Conservation (phyloP, 2,329 filamentous ascomycete genomes). For the Scedosporium boydii region DNA sequence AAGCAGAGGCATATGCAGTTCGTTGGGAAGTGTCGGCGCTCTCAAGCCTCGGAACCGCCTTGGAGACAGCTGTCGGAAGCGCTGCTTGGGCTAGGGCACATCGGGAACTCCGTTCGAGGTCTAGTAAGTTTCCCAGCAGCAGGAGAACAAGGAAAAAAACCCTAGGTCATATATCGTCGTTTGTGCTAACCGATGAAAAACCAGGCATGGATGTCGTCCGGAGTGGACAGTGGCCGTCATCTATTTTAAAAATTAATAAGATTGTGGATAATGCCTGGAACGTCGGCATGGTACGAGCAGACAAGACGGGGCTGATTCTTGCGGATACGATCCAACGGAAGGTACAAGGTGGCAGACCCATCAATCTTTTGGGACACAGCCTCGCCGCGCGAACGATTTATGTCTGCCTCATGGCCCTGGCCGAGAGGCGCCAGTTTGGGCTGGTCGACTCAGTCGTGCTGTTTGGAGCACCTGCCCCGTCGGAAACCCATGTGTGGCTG, state of each 20-base stretch:
- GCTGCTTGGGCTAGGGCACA: slow-evolving; percentile 69
- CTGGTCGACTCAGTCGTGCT: slow-evolving; percentile 77
- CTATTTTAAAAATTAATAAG: slow-evolving; percentile 58
- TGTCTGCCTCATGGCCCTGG: slow-evolving; percentile 68
- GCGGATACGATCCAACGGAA: slow-evolving; percentile 76
- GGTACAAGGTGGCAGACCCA: slow-evolving; percentile 70
- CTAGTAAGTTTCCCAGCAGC: slow-evolving; percentile 30
- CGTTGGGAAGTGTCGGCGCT: slow-evolving; percentile 76
- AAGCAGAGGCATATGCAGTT: slow-evolving; percentile 72
- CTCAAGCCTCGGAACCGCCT: slow-evolving; percentile 64
- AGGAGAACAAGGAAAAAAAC: background rate
- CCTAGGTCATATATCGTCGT: background rate
- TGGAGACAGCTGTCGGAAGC: slow-evolving; percentile 69
- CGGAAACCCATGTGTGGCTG: slow-evolving; percentile 64
- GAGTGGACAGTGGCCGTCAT: slow-evolving; percentile 46
- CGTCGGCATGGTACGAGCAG: slow-evolving; percentile 63
- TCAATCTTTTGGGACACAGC: slow-evolving; percentile 75
- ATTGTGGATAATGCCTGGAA: slow-evolving; percentile 77
- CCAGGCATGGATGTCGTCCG: slow-evolving; percentile 13
- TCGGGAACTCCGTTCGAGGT: slow-evolving; percentile 34
- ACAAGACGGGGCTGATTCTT: slow-evolving; percentile 62
- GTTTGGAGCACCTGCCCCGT: slow-evolving; percentile 73
- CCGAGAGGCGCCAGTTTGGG: slow-evolving; percentile 74
- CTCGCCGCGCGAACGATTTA: slow-evolving; percentile 78
- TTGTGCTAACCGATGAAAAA: slow-evolving; percentile 13